Percentiles rank a stretch among this genome's conserved stretches.
These are phyloP conservation scores for Zanthoxylum bungeanum DNA, from an alignment of 345 rosid species.

Conservation along the genomic window DNA sequence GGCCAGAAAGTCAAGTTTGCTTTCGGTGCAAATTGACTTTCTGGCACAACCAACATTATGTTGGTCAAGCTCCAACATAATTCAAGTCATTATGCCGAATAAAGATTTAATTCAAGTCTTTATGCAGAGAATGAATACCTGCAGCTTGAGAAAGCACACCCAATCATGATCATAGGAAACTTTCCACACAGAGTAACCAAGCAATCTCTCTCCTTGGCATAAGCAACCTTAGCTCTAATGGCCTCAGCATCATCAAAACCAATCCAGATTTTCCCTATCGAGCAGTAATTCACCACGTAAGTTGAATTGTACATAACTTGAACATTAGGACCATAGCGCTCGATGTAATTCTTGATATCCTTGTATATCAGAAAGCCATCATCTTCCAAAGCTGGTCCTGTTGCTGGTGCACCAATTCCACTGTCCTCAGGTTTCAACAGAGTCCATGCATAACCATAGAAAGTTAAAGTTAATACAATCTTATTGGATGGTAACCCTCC, in stretches of 20 bases:
- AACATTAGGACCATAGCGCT: background rate
- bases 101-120: background rate
- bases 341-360: slow-evolving; percentile 13
- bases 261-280: slow-evolving; percentile 29
- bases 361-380: slow-evolving; percentile 30
- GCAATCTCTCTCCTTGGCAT: slow-evolving; percentile 33
- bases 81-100: background rate
- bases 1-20: no score
- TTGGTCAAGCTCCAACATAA: no score
- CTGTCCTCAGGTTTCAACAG: background rate
- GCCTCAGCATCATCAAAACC: slow-evolving; percentile 41
- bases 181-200: slow-evolving; percentile 36
- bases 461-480: slow-evolving; percentile 27
- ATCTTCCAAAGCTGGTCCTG: background rate
- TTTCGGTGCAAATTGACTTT: no score
- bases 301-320: slow-evolving; percentile 28
- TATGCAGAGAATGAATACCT: background rate
- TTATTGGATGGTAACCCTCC: slow-evolving; percentile 15
- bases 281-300: slow-evolving; percentile 28
- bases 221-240: slow-evolving; percentile 32
- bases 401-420: slow-evolving; percentile 19
- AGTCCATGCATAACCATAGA: slow-evolving; percentile 33
- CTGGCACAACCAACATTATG: no score
- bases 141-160: slow-evolving; percentile 36
- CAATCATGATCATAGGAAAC: slow-evolving; percentile 34